These are phyloP conservation scores for Yamagishiella unicocca DNA, from an alignment of 139 green algal genomes.

Conservation along the genomic window DNA sequence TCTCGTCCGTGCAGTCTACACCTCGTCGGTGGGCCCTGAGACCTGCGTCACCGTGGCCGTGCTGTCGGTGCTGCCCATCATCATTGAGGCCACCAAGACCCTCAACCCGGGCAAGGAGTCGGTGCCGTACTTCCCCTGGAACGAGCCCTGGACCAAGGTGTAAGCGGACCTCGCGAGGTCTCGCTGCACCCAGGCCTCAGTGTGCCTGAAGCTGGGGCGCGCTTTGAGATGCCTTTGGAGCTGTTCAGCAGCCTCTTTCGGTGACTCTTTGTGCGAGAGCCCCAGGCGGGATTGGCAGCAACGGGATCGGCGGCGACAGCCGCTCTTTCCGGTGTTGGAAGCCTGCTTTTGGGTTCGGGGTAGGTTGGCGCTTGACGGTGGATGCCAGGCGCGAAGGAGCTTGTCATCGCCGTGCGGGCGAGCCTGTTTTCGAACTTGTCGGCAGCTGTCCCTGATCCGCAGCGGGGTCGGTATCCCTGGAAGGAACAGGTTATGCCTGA, in stretches of 20 bases:
- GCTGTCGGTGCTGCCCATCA: conserved; percentile 79
- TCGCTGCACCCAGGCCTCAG: too few species aligned
- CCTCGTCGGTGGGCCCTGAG: conserved; percentile 84
- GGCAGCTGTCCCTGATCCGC: too few species aligned
- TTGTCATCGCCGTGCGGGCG: too few species aligned
- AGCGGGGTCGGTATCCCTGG: background rate
- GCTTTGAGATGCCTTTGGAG: background rate
- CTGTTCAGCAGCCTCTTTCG: background rate
- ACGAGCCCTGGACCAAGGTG: conserved; percentile 49
- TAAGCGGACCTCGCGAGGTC: conserved; percentile 9
- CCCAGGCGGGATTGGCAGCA: background rate
- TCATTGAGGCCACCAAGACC: conserved; percentile 84
- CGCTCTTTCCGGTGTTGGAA: background rate
- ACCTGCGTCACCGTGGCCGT: conserved; percentile 73
- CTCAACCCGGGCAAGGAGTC: conserved; percentile 51
- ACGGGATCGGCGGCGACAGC: background rate
- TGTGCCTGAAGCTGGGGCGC: too few species aligned
- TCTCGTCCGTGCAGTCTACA: conserved; percentile 79
- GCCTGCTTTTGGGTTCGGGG: background rate
- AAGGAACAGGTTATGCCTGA: background rate
- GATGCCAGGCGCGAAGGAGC: too few species aligned
- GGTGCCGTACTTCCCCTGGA: conserved; percentile 67
- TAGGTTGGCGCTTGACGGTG: too few species aligned
- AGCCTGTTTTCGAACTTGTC: too few species aligned
- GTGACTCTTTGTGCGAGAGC: background rate